Evolutionary conservation across 2,329 filamentous ascomycete genomes (phyloP).

Genomic region (Emmonsiellopsis sp.): DNA sequence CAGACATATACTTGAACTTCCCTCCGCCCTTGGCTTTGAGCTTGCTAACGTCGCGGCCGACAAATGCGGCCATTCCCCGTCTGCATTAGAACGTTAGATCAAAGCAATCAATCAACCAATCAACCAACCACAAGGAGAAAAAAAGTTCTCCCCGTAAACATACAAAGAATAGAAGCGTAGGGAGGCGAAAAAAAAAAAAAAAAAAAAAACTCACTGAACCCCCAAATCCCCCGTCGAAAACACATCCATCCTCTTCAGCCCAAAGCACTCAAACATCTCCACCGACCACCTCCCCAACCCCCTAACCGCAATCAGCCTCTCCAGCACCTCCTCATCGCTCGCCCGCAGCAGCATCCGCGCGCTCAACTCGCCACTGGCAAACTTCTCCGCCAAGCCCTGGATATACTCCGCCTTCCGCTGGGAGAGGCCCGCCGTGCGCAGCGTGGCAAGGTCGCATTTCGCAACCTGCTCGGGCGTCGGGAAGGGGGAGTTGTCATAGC

Average conservation of each 20-base stretch:
- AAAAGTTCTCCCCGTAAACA: background rate
- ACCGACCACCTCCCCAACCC: conserved; percentile 86
- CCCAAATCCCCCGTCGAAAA: conserved; percentile 88
- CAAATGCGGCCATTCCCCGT: conserved; percentile 80
- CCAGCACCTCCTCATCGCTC: conserved; percentile 75
- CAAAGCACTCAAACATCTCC: conserved; percentile 97
- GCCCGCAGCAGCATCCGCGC: conserved; percentile 67
- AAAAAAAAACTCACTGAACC: conserved; percentile 55
- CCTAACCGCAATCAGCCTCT: conserved; percentile 72
- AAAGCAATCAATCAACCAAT: background rate
- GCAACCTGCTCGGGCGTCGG: conserved; percentile 69
- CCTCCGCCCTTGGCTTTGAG: conserved; percentile 68
- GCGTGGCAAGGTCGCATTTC: conserved; percentile 49
- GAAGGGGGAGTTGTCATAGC: conserved; percentile 40
- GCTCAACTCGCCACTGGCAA: conserved; percentile 62
- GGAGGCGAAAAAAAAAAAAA: background rate
- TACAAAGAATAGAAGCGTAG: background rate
- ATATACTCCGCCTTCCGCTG: conserved; percentile 96
- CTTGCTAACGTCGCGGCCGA: conserved; percentile 73
- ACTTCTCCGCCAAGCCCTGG: conserved; percentile 73
- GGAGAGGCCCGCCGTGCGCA: conserved; percentile 80
- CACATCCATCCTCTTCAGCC: conserved; percentile 87
- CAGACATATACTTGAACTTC: conserved; percentile 98
- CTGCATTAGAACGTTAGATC: conserved; percentile 19
- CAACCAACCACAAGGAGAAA: background rate